These are phyloP conservation scores for Lentinula aciculospora DNA, from an alignment of 768 basidiomycete species.

Conservation along the genomic window DNA sequence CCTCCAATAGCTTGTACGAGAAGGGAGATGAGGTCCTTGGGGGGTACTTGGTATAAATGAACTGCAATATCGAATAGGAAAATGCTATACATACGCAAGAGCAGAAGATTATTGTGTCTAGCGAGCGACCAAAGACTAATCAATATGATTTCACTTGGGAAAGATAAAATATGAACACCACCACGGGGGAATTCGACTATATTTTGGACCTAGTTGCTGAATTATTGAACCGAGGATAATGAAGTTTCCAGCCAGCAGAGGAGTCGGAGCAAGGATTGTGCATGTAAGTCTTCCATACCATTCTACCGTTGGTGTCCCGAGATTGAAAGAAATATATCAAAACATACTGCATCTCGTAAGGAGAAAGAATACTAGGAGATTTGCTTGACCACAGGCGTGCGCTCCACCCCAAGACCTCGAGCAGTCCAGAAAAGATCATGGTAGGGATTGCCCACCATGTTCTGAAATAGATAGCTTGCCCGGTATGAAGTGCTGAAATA, in stretches of 20 bases:
- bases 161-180: constrained; percentile 8
- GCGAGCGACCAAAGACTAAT: neutral
- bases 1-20: constrained; percentile 64
- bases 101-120: constrained; percentile 11
- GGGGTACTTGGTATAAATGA: neutral
- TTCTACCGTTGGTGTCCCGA: neutral
- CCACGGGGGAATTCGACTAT: constrained; percentile 26
- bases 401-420: constrained; percentile 52
- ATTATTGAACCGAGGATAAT: constrained; percentile 32
- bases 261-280: constrained; percentile 51
- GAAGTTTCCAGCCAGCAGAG: constrained; percentile 46
- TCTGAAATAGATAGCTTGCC: constrained; percentile 35
- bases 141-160: neutral
- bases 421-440: constrained; percentile 35
- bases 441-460: constrained; percentile 53
- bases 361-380: constrained; percentile 13
- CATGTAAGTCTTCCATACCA: constrained; percentile 26
- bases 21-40: constrained; percentile 50
- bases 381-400: constrained; percentile 49
- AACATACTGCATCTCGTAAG: constrained; percentile 38
- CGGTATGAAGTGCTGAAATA: constrained; percentile 38
- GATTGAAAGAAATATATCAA: neutral
- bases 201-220: constrained; percentile 23
- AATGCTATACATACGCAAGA: constrained; percentile 1
- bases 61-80: neutral